Evolutionary conservation across 306 rosid genomes (phyloP).

Genomic region (Lathyrus aphaca): DNA sequence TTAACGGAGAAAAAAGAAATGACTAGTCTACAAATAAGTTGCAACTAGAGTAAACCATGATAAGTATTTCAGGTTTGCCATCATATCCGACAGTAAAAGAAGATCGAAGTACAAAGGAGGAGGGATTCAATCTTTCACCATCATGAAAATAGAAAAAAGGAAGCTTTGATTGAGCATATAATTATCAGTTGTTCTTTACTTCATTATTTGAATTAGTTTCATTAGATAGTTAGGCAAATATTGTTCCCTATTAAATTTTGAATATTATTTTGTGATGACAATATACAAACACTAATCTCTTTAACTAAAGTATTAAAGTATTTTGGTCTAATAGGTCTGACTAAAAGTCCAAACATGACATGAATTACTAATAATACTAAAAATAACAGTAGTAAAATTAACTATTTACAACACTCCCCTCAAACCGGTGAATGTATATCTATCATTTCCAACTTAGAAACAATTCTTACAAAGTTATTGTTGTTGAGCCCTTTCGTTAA

Average conservation of each 20-base stretch:
- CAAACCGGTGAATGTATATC: too few relatives aligned
- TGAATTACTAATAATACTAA: too few relatives aligned
- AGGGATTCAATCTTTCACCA: not conserved
- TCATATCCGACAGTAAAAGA: not conserved
- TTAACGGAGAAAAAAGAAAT: not conserved
- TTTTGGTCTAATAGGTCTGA: too few relatives aligned
- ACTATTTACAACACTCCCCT: too few relatives aligned
- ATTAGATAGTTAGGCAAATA: not conserved
- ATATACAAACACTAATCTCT: too few relatives aligned
- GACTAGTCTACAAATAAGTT: not conserved
- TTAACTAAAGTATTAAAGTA: too few relatives aligned
- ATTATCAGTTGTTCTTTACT: not conserved
- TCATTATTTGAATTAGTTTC: constrained; percentile 5
- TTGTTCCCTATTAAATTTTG: not conserved
- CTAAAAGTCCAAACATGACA: too few relatives aligned
- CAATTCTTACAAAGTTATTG: too few relatives aligned
- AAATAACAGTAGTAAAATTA: too few relatives aligned
- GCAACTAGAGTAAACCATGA: constrained; percentile 6
- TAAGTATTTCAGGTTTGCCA: not conserved
- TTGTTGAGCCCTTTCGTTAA: too few relatives aligned
- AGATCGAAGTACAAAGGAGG: not conserved
- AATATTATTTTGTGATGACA: too few relatives aligned
- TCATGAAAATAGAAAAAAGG: constrained; percentile 7
- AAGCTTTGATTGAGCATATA: constrained; percentile 5
- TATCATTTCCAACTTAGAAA: too few relatives aligned